A percentile compares a stretch with the other conserved stretches of the same genome.
phyloP scores from a whole-genome alignment of 371 early-diverging fungal genomes.

The Apophysomyces ossiformis region DNA sequence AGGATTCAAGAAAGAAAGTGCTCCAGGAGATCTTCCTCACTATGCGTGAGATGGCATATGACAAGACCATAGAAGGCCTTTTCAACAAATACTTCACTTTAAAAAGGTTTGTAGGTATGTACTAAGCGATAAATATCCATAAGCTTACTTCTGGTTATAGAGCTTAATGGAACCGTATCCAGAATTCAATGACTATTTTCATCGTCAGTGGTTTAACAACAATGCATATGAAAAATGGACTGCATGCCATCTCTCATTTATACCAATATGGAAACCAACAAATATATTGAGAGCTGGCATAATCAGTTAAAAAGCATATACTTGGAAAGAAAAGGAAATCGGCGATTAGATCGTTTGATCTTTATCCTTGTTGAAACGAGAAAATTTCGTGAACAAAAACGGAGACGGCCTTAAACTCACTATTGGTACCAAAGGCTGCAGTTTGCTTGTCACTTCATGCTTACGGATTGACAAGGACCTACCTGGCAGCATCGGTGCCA shows the following conservation, averaged over 20 bases:
- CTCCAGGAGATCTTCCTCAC: too few species aligned
- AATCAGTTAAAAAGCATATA: neutral
- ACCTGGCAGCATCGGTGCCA: neutral
- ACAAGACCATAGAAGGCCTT: too few species aligned
- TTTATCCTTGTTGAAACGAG: neutral
- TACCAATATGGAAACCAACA: neutral
- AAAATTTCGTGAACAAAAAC: too few species aligned
- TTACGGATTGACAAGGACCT: conserved; percentile 7
- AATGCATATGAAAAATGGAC: neutral
- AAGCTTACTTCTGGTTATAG: too few species aligned
- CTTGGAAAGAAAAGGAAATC: neutral
- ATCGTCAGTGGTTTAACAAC: neutral
- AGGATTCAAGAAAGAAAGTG: too few species aligned
- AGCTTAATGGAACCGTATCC: too few species aligned
- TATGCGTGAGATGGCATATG: too few species aligned
- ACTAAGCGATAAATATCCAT: too few species aligned
- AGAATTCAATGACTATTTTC: too few species aligned
- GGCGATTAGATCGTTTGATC: neutral
- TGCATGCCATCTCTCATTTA: neutral
- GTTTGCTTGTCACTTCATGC: conserved; percentile 10
- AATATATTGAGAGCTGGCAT: neutral
- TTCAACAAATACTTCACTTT: too few species aligned
- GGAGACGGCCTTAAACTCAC: neutral
- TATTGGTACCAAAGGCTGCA: conserved; percentile 4
- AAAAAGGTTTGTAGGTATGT: too few species aligned